Evolutionary conservation across 192 early-diverging fungal species (phyloP).

Genomic region (Geranomyces variabilis): DNA sequence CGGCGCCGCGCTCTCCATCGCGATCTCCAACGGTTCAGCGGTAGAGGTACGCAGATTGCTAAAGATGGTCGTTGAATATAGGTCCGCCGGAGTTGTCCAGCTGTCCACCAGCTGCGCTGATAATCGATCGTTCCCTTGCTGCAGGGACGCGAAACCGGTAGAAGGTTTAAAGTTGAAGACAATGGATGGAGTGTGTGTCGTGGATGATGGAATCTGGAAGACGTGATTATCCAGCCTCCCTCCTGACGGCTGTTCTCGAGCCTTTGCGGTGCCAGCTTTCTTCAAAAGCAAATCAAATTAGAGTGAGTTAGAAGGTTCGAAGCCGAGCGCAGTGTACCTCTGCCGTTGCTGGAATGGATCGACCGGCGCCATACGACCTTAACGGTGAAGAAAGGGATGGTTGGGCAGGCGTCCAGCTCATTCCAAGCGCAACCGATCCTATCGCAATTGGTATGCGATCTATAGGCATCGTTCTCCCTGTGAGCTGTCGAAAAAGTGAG

Average conservation of each 20-base stretch:
- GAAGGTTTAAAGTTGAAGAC: no score
- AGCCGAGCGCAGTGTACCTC: not conserved
- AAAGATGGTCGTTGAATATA: no score
- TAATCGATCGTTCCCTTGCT: no score
- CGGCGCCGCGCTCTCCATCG: not conserved
- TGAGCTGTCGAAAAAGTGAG: no score
- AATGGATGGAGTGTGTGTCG: no score
- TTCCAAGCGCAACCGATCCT: slow-evolving; percentile 36
- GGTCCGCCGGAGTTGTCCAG: no score
- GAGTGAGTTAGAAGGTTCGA: not conserved
- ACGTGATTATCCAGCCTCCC: not conserved
- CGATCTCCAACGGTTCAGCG: not conserved
- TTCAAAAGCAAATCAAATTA: no score
- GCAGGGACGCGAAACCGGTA: no score
- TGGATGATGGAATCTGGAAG: not conserved
- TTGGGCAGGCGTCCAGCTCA: slow-evolving; percentile 40
- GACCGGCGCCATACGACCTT: slow-evolving; percentile 11
- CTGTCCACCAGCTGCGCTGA: no score
- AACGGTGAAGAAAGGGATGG: slow-evolving; percentile 34
- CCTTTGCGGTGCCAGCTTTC: no score
- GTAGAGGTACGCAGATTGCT: no score
- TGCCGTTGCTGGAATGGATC: slow-evolving; percentile 34
- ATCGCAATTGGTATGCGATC: slow-evolving; percentile 26
- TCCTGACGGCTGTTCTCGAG: not conserved
- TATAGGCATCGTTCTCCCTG: slow-evolving; percentile 37